Evolutionary conservation across 2,329 filamentous ascomycete genomes (phyloP).

Genomic region (Aspergillus intermedius): DNA sequence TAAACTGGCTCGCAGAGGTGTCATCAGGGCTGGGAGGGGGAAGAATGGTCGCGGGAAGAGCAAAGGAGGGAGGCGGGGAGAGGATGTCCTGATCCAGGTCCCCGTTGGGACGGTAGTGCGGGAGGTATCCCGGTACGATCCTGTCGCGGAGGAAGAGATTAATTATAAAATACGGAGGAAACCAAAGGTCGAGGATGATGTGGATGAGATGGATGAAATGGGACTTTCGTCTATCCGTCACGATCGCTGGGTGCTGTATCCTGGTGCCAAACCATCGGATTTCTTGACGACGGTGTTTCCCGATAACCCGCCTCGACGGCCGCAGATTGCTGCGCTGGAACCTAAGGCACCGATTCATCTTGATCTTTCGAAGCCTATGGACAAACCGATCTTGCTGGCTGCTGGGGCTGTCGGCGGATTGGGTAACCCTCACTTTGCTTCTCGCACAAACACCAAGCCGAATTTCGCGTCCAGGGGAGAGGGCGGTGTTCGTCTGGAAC

Average conservation of each 20-base stretch:
- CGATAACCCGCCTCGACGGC: constrained; percentile 49
- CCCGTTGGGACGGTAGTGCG: constrained; percentile 87
- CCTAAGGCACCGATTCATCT: constrained; percentile 66
- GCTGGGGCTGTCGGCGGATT: constrained; percentile 83
- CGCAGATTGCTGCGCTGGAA: constrained; percentile 57
- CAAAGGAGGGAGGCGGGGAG: constrained; percentile 65
- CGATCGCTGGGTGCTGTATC: constrained; percentile 81
- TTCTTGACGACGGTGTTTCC: constrained; percentile 56
- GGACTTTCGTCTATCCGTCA: constrained; percentile 41
- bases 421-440: constrained; percentile 89
- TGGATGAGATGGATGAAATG: constrained; percentile 36
- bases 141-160: constrained; percentile 60
- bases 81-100: constrained; percentile 82
- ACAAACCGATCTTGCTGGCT: constrained; percentile 75
- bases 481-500: constrained; percentile 64
- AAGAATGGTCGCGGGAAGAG: constrained; percentile 44
- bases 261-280: constrained; percentile 68
- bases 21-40: constrained; percentile 44
- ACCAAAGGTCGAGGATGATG: constrained; percentile 12
- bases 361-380: constrained; percentile 69
- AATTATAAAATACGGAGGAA: constrained; percentile 51
- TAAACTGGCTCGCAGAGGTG: constrained; percentile 73
- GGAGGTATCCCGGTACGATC: constrained; percentile 73
- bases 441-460: constrained; percentile 65
- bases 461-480: constrained; percentile 87